Conservation (phyloP, 164 flowering plant genomes). For the Protea cynaroides region DNA sequence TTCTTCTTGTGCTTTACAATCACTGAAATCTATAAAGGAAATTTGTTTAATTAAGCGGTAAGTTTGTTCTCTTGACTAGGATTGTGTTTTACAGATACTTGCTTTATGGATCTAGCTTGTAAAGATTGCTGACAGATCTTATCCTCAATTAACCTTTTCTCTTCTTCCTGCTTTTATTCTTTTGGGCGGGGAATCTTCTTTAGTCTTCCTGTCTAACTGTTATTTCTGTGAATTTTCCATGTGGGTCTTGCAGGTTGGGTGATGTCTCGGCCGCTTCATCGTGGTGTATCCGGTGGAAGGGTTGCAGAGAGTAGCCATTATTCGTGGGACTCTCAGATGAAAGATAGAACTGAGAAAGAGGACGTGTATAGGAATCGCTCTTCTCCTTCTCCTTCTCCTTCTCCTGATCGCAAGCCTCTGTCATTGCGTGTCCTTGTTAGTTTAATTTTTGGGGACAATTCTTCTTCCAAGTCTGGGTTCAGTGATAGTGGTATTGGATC, state of each 20-base stretch:
- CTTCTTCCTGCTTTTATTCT: not conserved
- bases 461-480: slow-evolving; percentile 37
- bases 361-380: slow-evolving; percentile 26
- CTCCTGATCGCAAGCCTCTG: slow-evolving; percentile 28
- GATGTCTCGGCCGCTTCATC: slow-evolving; percentile 67
- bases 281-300: slow-evolving; percentile 52
- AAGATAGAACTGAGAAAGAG: slow-evolving; percentile 58
- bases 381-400: not conserved
- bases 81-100: not conserved
- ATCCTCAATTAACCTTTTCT: slow-evolving; percentile 5
- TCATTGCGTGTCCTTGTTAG: slow-evolving; percentile 40
- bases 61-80: not conserved
- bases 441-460: slow-evolving; percentile 33
- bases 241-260: slow-evolving; percentile 17
- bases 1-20: slow-evolving; percentile 1
- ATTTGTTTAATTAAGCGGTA: not conserved
- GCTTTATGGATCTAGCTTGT: slow-evolving; percentile 19
- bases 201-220: not conserved
- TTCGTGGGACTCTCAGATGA: slow-evolving; percentile 57
- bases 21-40: not conserved
- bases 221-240: not conserved
- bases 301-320: slow-evolving; percentile 38
- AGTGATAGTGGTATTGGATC: slow-evolving; percentile 56
- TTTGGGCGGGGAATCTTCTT: slow-evolving; percentile 5
- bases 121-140: slow-evolving; percentile 10